phyloP scores from a whole-genome alignment of 306 rosid species.

The Trichosanthes truncata region DNA sequence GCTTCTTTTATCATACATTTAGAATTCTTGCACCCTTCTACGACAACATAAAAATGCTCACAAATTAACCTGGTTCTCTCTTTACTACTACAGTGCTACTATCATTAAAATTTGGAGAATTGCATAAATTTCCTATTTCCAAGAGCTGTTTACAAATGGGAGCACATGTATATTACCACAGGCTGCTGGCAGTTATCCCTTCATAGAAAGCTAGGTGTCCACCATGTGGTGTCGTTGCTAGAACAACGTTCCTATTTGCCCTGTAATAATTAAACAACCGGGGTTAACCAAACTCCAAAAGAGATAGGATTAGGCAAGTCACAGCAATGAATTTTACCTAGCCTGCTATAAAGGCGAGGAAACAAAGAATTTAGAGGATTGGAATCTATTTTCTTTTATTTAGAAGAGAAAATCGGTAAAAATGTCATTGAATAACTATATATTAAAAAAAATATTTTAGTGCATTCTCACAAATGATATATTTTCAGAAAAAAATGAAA shows the following conservation, averaged over 20 bases:
- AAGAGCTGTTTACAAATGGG: not conserved
- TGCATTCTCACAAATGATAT: not conserved
- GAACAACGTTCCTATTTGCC: conserved; percentile 15
- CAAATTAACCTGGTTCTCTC: not conserved
- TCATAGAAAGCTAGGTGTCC: conserved; percentile 16
- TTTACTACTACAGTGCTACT: not conserved
- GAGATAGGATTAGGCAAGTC: conserved; percentile 1
- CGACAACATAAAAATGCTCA: not conserved
- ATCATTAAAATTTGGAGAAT: not conserved
- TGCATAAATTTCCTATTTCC: not conserved
- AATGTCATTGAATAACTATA: not conserved
- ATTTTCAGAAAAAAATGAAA: not conserved
- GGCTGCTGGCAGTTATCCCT: conserved; percentile 11
- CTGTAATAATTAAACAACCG: not conserved
- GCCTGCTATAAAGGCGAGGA: not conserved
- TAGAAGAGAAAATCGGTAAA: not conserved
- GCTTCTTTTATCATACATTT: not conserved
- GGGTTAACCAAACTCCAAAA: not conserved
- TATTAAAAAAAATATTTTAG: not conserved
- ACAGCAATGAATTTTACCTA: not conserved
- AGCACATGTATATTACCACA: conserved; percentile 4
- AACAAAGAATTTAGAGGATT: not conserved
- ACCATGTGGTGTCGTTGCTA: conserved; percentile 15
- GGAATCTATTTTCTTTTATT: not conserved
- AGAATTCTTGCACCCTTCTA: not conserved